Base-by-base conservation (phyloP, 2,329 filamentous ascomycete genomes). In the Sordariomycetes sp. region DNA sequence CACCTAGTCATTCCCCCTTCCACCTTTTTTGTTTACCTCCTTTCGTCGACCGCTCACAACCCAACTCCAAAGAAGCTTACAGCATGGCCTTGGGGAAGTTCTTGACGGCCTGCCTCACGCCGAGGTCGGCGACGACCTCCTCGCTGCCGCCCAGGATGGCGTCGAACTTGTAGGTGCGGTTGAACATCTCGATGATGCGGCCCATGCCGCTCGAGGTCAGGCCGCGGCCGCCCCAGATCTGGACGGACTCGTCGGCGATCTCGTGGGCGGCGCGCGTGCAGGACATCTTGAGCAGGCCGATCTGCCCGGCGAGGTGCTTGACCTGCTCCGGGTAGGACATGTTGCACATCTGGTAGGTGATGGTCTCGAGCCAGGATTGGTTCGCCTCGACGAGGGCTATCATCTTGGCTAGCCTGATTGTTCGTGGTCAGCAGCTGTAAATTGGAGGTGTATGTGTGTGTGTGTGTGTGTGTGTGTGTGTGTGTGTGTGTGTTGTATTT, bases 271-370 rank as follows among this genome's bases (percentile, higher is more conserved):
- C 76, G 21, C 84, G 73, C 5, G 86, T 93, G 30, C 70, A 64
- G 57, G 77, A 82, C 57, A 82, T 83, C 63, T 94, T 94, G 38
- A 93, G 71, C 16, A 93, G 68, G 8, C 79, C 86, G 42, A 93
- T 87, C 19, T 86, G 85, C 0, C 86, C 86, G 34, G 81, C 82
- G 2, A 93, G 72, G 46, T 82, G 70, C 50, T 76, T 75, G 17
- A 81, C 68, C 56, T 93, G 86, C 53, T 90, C 63, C 35, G 72
- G 68, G 58, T 93, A 92, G 21, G 73, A 72, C 82, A 93, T 86
- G 55, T 86, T 69, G 63, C 73, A 82, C 86, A 93, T 93, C 54
- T 93, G 86, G 64, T 86, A 86, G 15, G 85, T 86, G 50, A 92
- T 79, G 27, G 74, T 76, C 57, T 93, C 86, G 32, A 92, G 72